Percentiles rank a stretch among this genome's conserved stretches.
These are phyloP conservation scores for Cadophora sp. DNA, from an alignment of 2,329 filamentous ascomycete genomes.

Conservation along the genomic window DNA sequence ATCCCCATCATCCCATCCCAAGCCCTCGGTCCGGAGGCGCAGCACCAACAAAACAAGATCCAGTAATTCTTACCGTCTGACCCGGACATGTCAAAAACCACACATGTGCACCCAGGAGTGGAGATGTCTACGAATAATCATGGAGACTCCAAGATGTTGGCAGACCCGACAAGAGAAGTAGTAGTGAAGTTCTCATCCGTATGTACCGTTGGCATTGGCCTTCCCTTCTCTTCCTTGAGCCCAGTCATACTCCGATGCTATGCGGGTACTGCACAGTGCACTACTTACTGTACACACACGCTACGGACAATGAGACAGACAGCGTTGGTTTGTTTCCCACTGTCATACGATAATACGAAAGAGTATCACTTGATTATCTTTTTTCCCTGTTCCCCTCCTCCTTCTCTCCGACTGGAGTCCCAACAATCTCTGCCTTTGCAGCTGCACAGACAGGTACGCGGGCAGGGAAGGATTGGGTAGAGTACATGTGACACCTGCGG, in stretches of 20 bases:
- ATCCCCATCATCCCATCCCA: too few relatives aligned
- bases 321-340: not conserved
- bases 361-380: slow-evolving; percentile 1
- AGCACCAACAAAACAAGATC: not conserved
- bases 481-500: slow-evolving; percentile 14
- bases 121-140: not conserved
- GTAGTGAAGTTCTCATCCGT: too few relatives aligned
- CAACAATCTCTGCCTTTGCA: not conserved
- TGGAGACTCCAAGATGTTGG: slow-evolving; percentile 9
- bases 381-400: not conserved
- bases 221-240: not conserved
- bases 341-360: slow-evolving; percentile 8
- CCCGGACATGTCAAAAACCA: not conserved
- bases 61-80: slow-evolving; percentile 12
- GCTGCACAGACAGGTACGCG: not conserved
- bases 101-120: not conserved
- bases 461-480: not conserved
- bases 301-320: not conserved
- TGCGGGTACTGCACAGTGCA: slow-evolving; percentile 5
- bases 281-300: not conserved
- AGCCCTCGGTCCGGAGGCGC: slow-evolving; percentile 15
- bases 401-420: slow-evolving; percentile 12
- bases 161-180: slow-evolving; percentile 5
- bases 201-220: not conserved
- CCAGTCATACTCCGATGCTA: not conserved